A percentile compares a stretch with the other conserved stretches of the same genome.
Conservation (phyloP, 768 basidiomycete species). For the Leccinum longicurvipes region DNA sequence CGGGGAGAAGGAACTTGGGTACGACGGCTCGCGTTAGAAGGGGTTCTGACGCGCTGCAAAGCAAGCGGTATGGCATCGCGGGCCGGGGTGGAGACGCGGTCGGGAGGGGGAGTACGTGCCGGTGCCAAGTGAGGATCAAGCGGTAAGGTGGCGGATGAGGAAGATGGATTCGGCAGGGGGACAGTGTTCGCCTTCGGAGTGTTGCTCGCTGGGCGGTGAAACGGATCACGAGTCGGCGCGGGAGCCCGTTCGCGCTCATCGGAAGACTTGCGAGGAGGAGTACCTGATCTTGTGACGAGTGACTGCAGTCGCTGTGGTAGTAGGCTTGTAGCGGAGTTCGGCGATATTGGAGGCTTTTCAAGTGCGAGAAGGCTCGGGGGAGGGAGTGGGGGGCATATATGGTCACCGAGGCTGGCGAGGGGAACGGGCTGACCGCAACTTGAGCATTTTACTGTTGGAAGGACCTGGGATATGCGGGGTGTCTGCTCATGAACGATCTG, state of each 20-base stretch:
- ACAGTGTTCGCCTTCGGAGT: constrained; percentile 5
- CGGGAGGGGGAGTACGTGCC: constrained; percentile 9
- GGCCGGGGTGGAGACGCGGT: constrained; percentile 13
- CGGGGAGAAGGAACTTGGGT: constrained; percentile 8
- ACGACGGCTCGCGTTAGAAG: constrained; percentile 14
- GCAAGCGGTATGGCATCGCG: constrained; percentile 15
- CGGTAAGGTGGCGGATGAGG: constrained; percentile 1
- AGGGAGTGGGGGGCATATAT: constrained; percentile 61
- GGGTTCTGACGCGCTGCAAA: constrained; percentile 18
- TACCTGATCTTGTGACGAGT: constrained; percentile 33
- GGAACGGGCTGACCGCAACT: constrained; percentile 70
- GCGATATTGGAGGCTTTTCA: constrained; percentile 36
- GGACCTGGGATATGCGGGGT: constrained; percentile 52
- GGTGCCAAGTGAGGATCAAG: constrained; percentile 1
- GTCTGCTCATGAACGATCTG: constrained; percentile 15
- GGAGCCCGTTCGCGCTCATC: constrained; percentile 3
- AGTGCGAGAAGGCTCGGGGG: constrained; percentile 36
- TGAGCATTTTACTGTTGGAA: constrained; percentile 85
- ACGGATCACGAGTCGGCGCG: constrained; percentile 24
- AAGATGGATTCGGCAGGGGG: constrained; percentile 6
- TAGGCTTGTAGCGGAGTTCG: constrained; percentile 41
- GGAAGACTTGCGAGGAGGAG: constrained; percentile 8
- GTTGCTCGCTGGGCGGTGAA: constrained; percentile 21
- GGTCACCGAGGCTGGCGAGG: constrained; percentile 70
- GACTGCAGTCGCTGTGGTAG: constrained; percentile 50